Evolutionary conservation across 768 basidiomycete species (phyloP).

Genomic region (Podaxis pistillaris): DNA sequence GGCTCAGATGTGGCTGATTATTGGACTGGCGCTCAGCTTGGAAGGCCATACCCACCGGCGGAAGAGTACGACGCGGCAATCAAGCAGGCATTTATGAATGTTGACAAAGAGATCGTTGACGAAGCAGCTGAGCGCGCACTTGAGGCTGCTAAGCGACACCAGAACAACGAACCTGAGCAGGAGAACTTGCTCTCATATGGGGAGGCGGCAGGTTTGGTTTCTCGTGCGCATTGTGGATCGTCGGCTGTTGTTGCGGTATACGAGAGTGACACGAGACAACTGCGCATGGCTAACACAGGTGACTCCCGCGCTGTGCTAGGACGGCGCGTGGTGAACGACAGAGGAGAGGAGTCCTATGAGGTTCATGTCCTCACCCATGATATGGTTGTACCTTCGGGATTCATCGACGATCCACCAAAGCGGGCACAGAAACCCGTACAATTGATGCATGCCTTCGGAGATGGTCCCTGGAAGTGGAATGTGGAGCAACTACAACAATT

Average conservation of each 20-base stretch:
- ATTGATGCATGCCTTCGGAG: conserved; percentile 40
- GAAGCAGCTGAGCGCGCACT: conserved; percentile 27
- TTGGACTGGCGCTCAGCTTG: neutral
- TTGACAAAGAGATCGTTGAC: conserved; percentile 44
- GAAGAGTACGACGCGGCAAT: conserved; percentile 34
- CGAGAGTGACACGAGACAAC: conserved; percentile 33
- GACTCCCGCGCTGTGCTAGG: conserved; percentile 52
- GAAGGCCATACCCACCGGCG: conserved; percentile 22
- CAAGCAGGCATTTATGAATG: conserved; percentile 32
- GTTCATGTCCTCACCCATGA: conserved; percentile 40
- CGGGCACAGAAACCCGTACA: neutral
- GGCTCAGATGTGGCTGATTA: conserved; percentile 1
- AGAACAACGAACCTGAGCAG: conserved; percentile 4
- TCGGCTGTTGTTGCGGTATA: conserved; percentile 47
- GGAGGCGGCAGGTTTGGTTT: conserved; percentile 28
- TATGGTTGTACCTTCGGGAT: conserved; percentile 28
- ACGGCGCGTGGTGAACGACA: conserved; percentile 26
- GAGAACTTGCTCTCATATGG: conserved; percentile 21
- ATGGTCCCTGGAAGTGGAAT: conserved; percentile 45
- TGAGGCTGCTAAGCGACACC: conserved; percentile 12
- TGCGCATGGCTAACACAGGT: conserved; percentile 44
- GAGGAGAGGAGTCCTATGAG: conserved; percentile 31
- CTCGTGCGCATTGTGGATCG: conserved; percentile 35
- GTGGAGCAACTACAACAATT: conserved; percentile 34
- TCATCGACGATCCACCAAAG: conserved; percentile 1